Evolutionary conservation across 192 early-diverging fungal genomes (phyloP).

Genomic region (Backusella luteola): DNA sequence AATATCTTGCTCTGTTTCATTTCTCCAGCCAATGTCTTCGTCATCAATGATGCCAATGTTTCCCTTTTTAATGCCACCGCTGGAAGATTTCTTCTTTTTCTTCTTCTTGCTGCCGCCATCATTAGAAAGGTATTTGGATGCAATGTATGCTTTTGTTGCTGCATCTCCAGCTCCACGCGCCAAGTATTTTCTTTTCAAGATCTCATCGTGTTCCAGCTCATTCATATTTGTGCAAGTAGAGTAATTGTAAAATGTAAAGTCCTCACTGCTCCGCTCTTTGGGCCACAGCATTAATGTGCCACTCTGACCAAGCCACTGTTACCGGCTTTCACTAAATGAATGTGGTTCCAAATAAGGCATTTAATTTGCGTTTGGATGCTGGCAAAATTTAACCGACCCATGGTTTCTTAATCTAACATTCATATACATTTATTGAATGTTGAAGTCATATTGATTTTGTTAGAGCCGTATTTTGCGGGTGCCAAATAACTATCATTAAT

Average conservation of each 20-base stretch:
- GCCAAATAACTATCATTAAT: too few relatives aligned
- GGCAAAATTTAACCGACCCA: too few relatives aligned
- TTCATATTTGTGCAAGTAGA: slow-evolving; percentile 10
- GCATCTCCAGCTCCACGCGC: slow-evolving; percentile 34
- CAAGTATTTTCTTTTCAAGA: slow-evolving; percentile 31
- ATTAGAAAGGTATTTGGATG: slow-evolving; percentile 27
- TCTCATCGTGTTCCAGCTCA: slow-evolving; percentile 5
- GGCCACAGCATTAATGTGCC: neutral
- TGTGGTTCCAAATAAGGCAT: too few relatives aligned
- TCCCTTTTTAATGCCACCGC: slow-evolving; percentile 15
- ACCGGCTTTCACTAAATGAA: neutral
- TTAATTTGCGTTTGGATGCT: too few relatives aligned
- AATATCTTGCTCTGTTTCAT: neutral
- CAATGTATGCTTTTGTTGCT: slow-evolving; percentile 40
- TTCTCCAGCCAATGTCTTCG: slow-evolving; percentile 30
- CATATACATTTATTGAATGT: too few relatives aligned
- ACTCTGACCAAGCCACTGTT: neutral
- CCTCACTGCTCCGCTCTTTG: neutral
- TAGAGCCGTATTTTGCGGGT: too few relatives aligned
- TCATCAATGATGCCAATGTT: slow-evolving; percentile 43
- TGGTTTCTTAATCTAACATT: too few relatives aligned
- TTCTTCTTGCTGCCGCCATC: slow-evolving; percentile 29
- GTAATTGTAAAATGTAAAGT: neutral
- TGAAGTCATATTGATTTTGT: too few relatives aligned
- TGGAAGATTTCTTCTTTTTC: slow-evolving; percentile 35